Conservation (phyloP, 1,284 basidiomycete species). For the Malassezia restricta region DNA sequence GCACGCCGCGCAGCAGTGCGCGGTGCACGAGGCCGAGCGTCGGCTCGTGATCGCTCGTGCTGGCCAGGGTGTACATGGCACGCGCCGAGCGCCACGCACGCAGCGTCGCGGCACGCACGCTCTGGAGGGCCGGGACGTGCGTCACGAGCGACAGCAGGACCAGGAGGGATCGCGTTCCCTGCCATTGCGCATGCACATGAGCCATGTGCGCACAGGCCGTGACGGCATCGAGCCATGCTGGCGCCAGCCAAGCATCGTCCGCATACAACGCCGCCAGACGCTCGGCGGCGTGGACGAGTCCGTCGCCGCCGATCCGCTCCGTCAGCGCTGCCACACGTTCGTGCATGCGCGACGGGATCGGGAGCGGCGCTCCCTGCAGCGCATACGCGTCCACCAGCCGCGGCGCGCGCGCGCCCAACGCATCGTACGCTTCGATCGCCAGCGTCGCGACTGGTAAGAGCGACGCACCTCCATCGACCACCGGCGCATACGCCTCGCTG, state of each 20-base stretch:
- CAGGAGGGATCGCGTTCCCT: not conserved
- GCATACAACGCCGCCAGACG: constrained; percentile 12
- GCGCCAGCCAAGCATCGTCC: not conserved
- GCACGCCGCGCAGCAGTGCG: not conserved
- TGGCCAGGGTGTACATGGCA: not conserved
- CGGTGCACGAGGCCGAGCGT: not conserved
- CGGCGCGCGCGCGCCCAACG: not conserved
- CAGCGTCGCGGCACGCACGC: not conserved
- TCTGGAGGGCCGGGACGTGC: not conserved
- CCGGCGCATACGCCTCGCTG: not conserved
- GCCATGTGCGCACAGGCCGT: not conserved
- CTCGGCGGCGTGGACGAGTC: not conserved
- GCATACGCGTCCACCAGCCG: not conserved
- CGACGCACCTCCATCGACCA: not conserved
- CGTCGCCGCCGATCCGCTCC: not conserved
- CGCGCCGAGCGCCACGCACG: not conserved
- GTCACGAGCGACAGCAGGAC: not conserved
- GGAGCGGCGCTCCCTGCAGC: not conserved
- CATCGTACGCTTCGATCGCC: not conserved
- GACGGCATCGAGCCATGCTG: not conserved
- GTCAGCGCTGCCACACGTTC: not conserved
- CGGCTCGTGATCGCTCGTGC: not conserved
- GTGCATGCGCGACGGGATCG: not conserved
- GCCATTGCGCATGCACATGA: not conserved
- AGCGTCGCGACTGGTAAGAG: constrained; percentile 3